Percentiles rank a stretch among this genome's conserved stretches.
Evolutionary conservation across 768 basidiomycete species (phyloP).

Genomic region (Mycena metata): DNA sequence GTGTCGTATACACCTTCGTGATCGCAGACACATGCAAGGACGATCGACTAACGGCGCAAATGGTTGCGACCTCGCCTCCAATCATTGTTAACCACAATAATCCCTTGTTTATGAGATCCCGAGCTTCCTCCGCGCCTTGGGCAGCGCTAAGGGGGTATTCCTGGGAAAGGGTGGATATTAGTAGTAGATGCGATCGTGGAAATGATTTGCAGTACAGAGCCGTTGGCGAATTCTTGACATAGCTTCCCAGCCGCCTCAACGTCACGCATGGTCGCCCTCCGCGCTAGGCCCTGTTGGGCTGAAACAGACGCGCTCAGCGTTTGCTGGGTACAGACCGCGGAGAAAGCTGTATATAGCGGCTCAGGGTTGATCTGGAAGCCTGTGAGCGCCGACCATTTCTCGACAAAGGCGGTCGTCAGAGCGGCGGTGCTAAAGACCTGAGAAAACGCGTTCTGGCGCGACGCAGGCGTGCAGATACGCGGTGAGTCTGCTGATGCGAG

Average conservation of each 20-base stretch:
- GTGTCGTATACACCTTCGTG: constrained; percentile 70
- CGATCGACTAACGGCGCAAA: constrained; percentile 71
- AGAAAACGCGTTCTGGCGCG: constrained; percentile 59
- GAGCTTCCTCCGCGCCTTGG: constrained; percentile 58
- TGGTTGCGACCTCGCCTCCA: constrained; percentile 55
- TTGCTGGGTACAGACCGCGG: constrained; percentile 57
- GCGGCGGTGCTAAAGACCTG: constrained; percentile 61
- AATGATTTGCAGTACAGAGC: constrained; percentile 59
- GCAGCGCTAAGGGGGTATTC: constrained; percentile 58
- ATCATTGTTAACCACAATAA: constrained; percentile 61
- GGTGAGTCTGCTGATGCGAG: constrained; percentile 53
- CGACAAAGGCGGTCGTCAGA: constrained; percentile 59
- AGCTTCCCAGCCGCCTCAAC: constrained; percentile 56
- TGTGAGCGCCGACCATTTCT: constrained; percentile 59
- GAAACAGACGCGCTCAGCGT: constrained; percentile 51
- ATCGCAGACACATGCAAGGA: constrained; percentile 65
- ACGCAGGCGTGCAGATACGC: constrained; percentile 54
- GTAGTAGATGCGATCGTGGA: constrained; percentile 5
- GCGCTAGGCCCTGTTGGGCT: constrained; percentile 52
- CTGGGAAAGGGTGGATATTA: constrained; percentile 44
- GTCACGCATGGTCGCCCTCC: constrained; percentile 53
- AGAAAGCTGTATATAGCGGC: constrained; percentile 66
- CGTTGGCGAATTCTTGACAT: constrained; percentile 65
- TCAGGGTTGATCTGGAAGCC: constrained; percentile 52
- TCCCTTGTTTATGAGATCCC: constrained; percentile 60